A percentile compares a stretch with the other conserved stretches of the same genome.
phyloP scores from a whole-genome alignment of 2,329 filamentous ascomycete species.

The Colletotrichum eremochloae region DNA sequence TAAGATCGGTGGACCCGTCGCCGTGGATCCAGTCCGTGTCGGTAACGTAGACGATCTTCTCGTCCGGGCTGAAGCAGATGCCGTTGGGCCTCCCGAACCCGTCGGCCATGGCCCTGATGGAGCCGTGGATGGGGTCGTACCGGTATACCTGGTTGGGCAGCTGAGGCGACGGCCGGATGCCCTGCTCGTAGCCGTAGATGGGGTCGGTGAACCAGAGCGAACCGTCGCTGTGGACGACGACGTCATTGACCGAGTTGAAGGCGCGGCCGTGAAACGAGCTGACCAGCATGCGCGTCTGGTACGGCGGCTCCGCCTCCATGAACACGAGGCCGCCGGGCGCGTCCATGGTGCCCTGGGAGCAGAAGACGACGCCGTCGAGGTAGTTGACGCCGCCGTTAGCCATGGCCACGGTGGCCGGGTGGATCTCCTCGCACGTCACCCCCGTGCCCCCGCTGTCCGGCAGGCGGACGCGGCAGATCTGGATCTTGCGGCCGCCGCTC shows the following conservation, averaged over 20 bases:
- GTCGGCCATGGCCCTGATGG: constrained; percentile 60
- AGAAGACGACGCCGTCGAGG: constrained; percentile 55
- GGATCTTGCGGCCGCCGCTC: constrained; percentile 45
- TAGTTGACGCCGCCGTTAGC: constrained; percentile 65
- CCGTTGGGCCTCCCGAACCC: constrained; percentile 62
- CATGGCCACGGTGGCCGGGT: constrained; percentile 54
- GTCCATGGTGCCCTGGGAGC: constrained; percentile 53
- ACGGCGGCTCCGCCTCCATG: constrained; percentile 51
- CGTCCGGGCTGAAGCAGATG: constrained; percentile 60
- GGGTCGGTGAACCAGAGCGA: constrained; percentile 66
- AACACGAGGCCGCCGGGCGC: constrained; percentile 49
- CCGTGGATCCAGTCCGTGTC: constrained; percentile 55
- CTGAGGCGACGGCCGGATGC: constrained; percentile 59
- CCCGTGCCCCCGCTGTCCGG: constrained; percentile 29
- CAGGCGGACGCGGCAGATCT: constrained; percentile 49
- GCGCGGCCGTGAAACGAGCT: constrained; percentile 54
- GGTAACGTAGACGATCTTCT: constrained; percentile 59
- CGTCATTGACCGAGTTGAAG: constrained; percentile 66
- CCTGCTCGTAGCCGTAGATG: constrained; percentile 62
- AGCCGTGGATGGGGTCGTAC: constrained; percentile 55
- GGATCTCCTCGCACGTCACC: constrained; percentile 51
- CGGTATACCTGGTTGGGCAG: constrained; percentile 64
- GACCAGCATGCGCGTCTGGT: constrained; percentile 49
- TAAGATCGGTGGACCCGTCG: constrained; percentile 47
- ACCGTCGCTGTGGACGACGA: constrained; percentile 58